Conservation (phyloP, 2,329 filamentous ascomycete species). For the Drechslerella coelobrocha region DNA sequence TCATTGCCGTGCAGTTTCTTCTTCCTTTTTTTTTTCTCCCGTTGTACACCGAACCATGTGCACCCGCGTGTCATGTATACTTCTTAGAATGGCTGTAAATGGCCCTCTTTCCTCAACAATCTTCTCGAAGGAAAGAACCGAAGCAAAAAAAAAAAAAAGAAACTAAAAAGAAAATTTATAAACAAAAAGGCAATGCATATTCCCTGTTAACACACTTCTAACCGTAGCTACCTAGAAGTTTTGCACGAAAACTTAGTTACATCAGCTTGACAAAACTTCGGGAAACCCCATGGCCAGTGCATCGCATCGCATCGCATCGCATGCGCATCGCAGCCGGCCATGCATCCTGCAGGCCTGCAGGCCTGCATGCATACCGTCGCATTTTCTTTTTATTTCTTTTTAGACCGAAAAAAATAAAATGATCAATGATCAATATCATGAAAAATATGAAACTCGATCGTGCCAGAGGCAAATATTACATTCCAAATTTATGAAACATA, state of each 20-base stretch:
- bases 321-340: no score
- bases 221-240: no score
- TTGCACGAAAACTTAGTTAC: conserved; percentile 1
- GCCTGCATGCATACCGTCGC: no score
- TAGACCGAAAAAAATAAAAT: conserved; percentile 3
- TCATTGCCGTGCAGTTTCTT: conserved; percentile 7
- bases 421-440: no score
- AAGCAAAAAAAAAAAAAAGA: not conserved
- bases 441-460: no score
- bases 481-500: no score
- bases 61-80: not conserved
- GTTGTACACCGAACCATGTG: conserved; percentile 19
- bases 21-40: not conserved
- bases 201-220: not conserved
- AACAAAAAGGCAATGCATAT: conserved; percentile 8
- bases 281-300: not conserved
- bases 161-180: conserved; percentile 12
- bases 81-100: not conserved
- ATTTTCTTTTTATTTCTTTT: not conserved
- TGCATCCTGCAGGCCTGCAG: no score
- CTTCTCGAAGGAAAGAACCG: conserved; percentile 9
- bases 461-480: no score
- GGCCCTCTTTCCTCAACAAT: no score
- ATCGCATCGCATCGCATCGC: no score
- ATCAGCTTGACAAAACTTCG: not conserved